Conservation (phyloP, 2,329 filamentous ascomycete species). For the Phyllosticta citriasiana region DNA sequence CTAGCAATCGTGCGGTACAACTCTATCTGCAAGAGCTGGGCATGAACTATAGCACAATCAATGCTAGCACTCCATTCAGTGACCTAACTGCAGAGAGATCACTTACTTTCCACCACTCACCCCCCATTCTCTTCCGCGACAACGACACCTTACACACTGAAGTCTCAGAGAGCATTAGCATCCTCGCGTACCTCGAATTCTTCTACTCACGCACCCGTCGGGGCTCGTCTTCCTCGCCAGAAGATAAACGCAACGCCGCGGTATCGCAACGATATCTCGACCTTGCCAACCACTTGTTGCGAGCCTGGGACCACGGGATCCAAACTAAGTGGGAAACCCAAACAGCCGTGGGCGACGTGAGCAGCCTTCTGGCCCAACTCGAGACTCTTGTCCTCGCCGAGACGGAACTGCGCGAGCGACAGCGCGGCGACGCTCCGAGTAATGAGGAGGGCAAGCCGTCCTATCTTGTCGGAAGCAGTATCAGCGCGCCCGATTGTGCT, state of each 20-base stretch:
- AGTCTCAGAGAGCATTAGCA: conserved; percentile 15
- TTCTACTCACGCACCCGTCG: conserved; percentile 14
- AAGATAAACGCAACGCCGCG: neutral
- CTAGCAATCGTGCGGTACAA: conserved; percentile 23
- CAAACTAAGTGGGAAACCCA: neutral
- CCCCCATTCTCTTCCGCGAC: conserved; percentile 20
- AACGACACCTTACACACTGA: conserved; percentile 25
- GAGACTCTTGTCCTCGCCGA: neutral
- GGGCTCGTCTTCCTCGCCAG: neutral
- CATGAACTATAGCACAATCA: conserved; percentile 13
- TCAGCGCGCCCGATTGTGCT: neutral
- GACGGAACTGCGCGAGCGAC: neutral
- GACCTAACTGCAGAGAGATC: neutral
- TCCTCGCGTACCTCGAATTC: conserved; percentile 26
- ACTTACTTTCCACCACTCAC: conserved; percentile 4
- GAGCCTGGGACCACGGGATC: neutral
- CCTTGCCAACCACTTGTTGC: neutral
- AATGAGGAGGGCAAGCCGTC: neutral
- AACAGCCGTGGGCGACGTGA: neutral
- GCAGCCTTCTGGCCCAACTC: neutral
- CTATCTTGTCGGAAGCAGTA: neutral
- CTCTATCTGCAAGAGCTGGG: conserved; percentile 22
- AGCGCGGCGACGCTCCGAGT: neutral
- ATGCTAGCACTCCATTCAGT: neutral
- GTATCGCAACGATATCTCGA: neutral